Base-by-base conservation (phyloP, 2,329 filamentous ascomycete species). In the Pyrenophora tritici-repentis region DNA sequence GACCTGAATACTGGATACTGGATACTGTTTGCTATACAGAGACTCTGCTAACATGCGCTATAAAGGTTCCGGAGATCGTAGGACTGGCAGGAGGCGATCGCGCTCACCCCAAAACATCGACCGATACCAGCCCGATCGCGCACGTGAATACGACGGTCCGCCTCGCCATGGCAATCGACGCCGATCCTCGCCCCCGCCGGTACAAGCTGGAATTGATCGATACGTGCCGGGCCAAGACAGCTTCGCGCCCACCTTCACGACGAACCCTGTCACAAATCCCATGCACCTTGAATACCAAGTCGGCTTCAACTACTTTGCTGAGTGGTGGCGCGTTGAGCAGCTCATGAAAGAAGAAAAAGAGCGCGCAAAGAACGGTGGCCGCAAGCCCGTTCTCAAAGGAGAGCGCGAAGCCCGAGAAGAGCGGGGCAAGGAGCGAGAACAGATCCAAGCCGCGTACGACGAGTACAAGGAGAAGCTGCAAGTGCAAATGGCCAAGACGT, bases 241-340 rank as follows among this genome's bases (percentile, higher is more conserved):
- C 50, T 76, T 79, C 18, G 72, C 82, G 24, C 78, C 81, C 7
- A 73, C 76, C 14, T 74, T 82, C 12, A 77, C 79, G 1, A 74
- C 79, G 14, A 92, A 92, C 60, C 88, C 88, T 7, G 76, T 93
- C 3, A 80, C 83, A 10, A 88, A 93, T 56, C 89, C 89, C 1
- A 79, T 88, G 62, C 84, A 84, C 54, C 79, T 93, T 8, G 84
- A 88, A 2, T 91, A 88, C 56, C 89, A 93, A 69, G 89, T 92
- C 47, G 89, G 89, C 1, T 93, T 93, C 73, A 92, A 89, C 12
- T 93, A 88, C 73, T 93, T 90, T 64, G 86, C 89, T 14, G 89
- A 93, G 72, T 93, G 89, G 89, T 93, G 89, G 89, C 84, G 89
- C 54, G 80, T 86, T 59, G 90, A 92, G 62, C 88, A 92, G 71